phyloP scores from a whole-genome alignment of 176 grass and related monocot genomes.

The Musa itinerans region DNA sequence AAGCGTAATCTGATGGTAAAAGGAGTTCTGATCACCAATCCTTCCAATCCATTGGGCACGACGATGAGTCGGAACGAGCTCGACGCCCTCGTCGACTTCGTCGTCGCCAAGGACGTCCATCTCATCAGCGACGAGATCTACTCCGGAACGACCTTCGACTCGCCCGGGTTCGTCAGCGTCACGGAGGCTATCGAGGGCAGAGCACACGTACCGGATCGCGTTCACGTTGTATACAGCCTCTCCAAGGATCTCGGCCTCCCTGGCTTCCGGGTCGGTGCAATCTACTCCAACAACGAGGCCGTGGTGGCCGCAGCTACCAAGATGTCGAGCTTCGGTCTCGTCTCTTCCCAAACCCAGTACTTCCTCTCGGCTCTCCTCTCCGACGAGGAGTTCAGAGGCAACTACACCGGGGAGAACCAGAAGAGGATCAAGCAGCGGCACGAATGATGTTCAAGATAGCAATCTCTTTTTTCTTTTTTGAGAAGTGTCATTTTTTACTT shows the following conservation, averaged over 20 bases:
- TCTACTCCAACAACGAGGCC: slow-evolving; percentile 56
- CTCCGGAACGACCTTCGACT: slow-evolving; percentile 54
- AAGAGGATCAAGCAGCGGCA: slow-evolving; percentile 48
- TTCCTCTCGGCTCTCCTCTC: slow-evolving; percentile 49
- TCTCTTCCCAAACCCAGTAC: slow-evolving; percentile 20
- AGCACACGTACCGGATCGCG: not conserved
- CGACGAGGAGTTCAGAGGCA: slow-evolving; percentile 43
- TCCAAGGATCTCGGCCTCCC: no score
- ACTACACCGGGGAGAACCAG: slow-evolving; percentile 58
- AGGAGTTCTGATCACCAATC: slow-evolving; percentile 57
- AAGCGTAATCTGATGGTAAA: slow-evolving; percentile 48
- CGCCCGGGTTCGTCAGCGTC: slow-evolving; percentile 56
- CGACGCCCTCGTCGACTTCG: not conserved
- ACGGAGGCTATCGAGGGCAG: slow-evolving; percentile 42
- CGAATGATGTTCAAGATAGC: no score
- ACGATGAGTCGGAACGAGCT: slow-evolving; percentile 37
- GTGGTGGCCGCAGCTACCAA: slow-evolving; percentile 75
- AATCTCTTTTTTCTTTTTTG: no score
- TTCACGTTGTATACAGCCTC: slow-evolving; percentile 49
- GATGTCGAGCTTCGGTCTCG: slow-evolving; percentile 90
- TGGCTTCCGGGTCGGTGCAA: slow-evolving; percentile 59
- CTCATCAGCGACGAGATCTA: slow-evolving; percentile 23
- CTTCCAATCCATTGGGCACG: slow-evolving; percentile 20
- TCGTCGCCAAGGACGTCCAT: no score
- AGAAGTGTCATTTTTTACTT: no score